Conservation (phyloP, 1,139 yeast genomes). For the Spathaspora sp. region DNA sequence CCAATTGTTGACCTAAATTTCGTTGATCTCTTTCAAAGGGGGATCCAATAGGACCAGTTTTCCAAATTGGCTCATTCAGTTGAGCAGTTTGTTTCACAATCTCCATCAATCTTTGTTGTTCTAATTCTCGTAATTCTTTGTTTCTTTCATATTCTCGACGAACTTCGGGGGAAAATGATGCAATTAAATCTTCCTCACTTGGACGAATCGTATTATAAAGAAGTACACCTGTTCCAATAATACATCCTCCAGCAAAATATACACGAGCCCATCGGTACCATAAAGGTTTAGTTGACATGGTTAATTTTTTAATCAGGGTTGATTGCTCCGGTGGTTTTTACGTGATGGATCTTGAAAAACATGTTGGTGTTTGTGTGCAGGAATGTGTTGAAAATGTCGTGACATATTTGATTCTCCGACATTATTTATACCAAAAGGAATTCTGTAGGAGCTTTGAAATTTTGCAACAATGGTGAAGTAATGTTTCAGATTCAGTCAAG, state of each 20-base stretch:
- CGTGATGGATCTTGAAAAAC: neutral
- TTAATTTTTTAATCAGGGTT: neutral
- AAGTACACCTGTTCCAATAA: conserved; percentile 66
- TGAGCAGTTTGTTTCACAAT: conserved; percentile 61
- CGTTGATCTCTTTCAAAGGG: conserved; percentile 56
- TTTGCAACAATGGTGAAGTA: no score
- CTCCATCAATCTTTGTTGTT: conserved; percentile 65
- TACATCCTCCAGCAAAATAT: conserved; percentile 55
- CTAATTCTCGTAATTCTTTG: conserved; percentile 59
- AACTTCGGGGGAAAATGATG: conserved; percentile 77
- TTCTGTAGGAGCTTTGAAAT: no score
- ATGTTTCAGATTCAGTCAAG: no score
- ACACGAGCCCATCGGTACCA: conserved; percentile 63
- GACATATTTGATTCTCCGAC: no score
- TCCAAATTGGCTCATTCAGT: conserved; percentile 79
- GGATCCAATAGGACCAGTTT: conserved; percentile 64
- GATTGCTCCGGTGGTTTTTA: conserved; percentile 1
- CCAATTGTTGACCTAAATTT: conserved; percentile 37
- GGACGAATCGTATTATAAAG: conserved; percentile 75
- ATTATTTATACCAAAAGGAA: no score
- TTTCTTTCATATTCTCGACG: conserved; percentile 73
- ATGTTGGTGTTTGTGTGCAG: neutral
- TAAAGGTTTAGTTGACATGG: conserved; percentile 33
- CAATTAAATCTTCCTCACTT: conserved; percentile 75
- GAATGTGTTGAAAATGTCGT: no score